Evolutionary conservation across 1,139 yeast species (phyloP).

Genomic region (Hyphopichia burtonii): DNA sequence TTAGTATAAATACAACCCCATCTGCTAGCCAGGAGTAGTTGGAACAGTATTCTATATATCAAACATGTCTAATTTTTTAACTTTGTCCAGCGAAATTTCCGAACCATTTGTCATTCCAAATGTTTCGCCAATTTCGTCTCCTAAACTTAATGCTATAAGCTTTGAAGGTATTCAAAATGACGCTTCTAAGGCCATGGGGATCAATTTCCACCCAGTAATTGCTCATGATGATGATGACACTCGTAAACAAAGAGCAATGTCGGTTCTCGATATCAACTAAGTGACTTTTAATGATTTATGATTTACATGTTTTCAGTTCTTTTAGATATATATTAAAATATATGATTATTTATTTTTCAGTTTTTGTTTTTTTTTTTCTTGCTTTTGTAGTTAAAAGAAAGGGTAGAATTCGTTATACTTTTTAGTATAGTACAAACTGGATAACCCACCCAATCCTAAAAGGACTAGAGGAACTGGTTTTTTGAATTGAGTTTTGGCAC

Average conservation of each 20-base stretch:
- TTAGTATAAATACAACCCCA: too few relatives aligned
- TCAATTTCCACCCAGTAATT: slow-evolving; percentile 11
- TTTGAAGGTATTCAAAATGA: not conserved
- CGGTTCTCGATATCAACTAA: slow-evolving; percentile 27
- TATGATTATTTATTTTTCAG: not conserved
- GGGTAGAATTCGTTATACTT: slow-evolving; percentile 72
- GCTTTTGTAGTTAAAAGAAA: slow-evolving; percentile 11
- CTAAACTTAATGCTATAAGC: slow-evolving; percentile 21
- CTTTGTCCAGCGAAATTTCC: slow-evolving; percentile 54
- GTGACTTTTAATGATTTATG: not conserved
- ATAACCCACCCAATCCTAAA: slow-evolving; percentile 60
- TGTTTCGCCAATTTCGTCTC: slow-evolving; percentile 57
- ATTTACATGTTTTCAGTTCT: not conserved
- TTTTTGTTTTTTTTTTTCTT: not conserved
- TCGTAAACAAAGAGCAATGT: slow-evolving; percentile 20
- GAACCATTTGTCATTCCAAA: slow-evolving; percentile 66
- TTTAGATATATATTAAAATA: not conserved
- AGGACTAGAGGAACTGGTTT: slow-evolving; percentile 78
- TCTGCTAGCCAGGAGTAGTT: too few relatives aligned
- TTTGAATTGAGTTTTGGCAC: slow-evolving; percentile 54
- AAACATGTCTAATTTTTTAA: slow-evolving; percentile 31
- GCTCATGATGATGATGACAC: slow-evolving; percentile 10
- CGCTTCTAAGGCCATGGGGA: slow-evolving; percentile 9
- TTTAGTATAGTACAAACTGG: slow-evolving; percentile 67
- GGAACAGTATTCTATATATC: too few relatives aligned